Evolutionary conservation across 2,329 filamentous ascomycete species (phyloP).

Genomic region (Pestalotiopsis sp.): DNA sequence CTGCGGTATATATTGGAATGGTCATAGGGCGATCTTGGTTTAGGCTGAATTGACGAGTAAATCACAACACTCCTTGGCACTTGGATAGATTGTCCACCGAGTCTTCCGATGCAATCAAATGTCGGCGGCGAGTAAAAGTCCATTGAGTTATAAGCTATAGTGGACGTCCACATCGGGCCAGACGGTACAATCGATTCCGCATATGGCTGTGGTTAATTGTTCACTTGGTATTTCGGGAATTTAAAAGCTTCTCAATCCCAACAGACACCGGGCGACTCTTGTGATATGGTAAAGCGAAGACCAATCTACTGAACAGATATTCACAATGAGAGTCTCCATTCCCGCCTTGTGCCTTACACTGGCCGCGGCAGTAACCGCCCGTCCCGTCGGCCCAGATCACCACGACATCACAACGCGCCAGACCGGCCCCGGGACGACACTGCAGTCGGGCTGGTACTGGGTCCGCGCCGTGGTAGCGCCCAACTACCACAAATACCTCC

Average conservation of each 20-base stretch:
- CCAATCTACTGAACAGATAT: background rate
- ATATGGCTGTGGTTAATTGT: background rate
- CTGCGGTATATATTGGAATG: too few relatives aligned
- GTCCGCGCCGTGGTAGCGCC: conserved; percentile 59
- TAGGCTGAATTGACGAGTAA: background rate
- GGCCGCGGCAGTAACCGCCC: background rate
- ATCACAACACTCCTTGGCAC: background rate
- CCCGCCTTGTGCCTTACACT: background rate
- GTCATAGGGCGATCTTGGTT: too few relatives aligned
- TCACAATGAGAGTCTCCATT: background rate
- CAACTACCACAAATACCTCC: conserved; percentile 60
- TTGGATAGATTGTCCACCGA: background rate
- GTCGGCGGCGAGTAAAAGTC: background rate
- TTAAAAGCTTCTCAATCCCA: too few relatives aligned
- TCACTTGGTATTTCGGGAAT: too few relatives aligned
- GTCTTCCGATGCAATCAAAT: background rate
- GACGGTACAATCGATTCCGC: background rate
- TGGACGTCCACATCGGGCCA: background rate
- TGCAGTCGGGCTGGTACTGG: conserved; percentile 57
- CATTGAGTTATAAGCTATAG: background rate
- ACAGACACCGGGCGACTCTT: background rate
- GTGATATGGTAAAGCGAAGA: too few relatives aligned
- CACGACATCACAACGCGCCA: background rate
- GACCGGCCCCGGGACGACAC: conserved; percentile 30
- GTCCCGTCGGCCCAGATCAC: background rate